Base-by-base conservation (phyloP, 2,329 filamentous ascomycete genomes). In the Exophiala calicioides region DNA sequence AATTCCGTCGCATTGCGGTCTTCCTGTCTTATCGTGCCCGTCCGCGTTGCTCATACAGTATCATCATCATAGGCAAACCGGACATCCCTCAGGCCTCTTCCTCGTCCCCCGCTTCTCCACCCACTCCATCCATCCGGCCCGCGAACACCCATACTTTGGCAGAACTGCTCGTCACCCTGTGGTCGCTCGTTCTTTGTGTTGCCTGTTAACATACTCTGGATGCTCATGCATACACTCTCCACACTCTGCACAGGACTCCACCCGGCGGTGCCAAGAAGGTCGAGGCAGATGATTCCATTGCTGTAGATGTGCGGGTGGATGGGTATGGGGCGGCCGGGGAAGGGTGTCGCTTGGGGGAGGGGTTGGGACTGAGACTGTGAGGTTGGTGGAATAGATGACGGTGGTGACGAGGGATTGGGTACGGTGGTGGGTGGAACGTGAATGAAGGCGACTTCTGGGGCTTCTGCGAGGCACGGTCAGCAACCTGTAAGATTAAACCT, bases 171-270 rank as follows among this genome's bases (percentile, higher is more conserved):
- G 62, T 98, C 90, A 3, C 91, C 93, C 0, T 86, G 85, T 0
- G 93, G 93, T 24, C 93, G 78, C 70, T 97, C 90, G 61, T 91
- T 85, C 71, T 90, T 91, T 8, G 81, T 85, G 67, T 98, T 98
- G 52, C 91, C 90, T 1, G 93, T 96, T 63, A 98, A 71, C 93
- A 98, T 98, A 72, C 89, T 95, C 71, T 98, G 93, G 44, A 98
- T 80, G 68, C 89, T 95, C 81, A 98, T 93, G 73, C 90, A 96
- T 19, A 98, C 84, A 62, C 87, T 95, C 73, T 97, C 91, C 6
- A 96, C 93, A 49, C 91, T 96, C 65, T 98, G 93, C 0, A 98
- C 91, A 0, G 93, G 93, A 36, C 86, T 93, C 93, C 93, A 98
- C 46, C 93, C 93, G 55, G 89, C 84, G 7, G 80, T 76, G 41